Conservation (phyloP, 805 yeast species). For the Nakazawaea molendinolei region DNA sequence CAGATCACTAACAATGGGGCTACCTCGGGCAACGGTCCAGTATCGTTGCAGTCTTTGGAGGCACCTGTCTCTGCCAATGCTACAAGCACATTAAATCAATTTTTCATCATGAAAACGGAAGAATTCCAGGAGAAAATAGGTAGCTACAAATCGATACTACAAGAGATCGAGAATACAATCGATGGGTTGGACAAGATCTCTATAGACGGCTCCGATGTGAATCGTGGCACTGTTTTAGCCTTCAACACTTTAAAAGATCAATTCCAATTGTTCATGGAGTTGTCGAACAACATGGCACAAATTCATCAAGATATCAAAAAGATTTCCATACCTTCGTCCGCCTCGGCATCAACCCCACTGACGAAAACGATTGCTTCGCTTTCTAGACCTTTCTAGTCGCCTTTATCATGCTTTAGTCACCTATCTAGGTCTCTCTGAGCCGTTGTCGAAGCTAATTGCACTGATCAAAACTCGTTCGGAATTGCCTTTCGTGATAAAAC, state of each 20-base stretch:
- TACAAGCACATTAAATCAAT: slow-evolving; percentile 44
- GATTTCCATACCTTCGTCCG: too few relatives aligned
- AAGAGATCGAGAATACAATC: slow-evolving; percentile 56
- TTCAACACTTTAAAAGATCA: slow-evolving; percentile 62
- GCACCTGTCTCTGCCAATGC: slow-evolving; percentile 27
- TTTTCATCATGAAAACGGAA: slow-evolving; percentile 38
- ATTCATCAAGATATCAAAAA: slow-evolving; percentile 48
- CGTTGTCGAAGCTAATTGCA: too few relatives aligned
- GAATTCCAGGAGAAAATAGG: slow-evolving; percentile 39
- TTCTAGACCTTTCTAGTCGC: too few relatives aligned
- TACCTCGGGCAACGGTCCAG: slow-evolving; percentile 26
- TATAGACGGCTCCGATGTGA: slow-evolving; percentile 23
- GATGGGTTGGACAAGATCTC: slow-evolving; percentile 52
- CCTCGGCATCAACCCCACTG: too few relatives aligned
- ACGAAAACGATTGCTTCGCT: too few relatives aligned
- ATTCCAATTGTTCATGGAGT: slow-evolving; percentile 64
- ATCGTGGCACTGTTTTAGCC: slow-evolving; percentile 37
- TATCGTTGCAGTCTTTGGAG: slow-evolving; percentile 11
- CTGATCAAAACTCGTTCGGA: too few relatives aligned
- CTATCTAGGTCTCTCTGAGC: too few relatives aligned
- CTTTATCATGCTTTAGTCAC: too few relatives aligned
- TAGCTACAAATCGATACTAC: slow-evolving; percentile 39
- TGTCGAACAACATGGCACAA: slow-evolving; percentile 68
- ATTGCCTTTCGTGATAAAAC: too few relatives aligned
- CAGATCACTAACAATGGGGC: slow-evolving; percentile 30